phyloP scores from a whole-genome alignment of 306 rosid species.

The Dryas octopetala region DNA sequence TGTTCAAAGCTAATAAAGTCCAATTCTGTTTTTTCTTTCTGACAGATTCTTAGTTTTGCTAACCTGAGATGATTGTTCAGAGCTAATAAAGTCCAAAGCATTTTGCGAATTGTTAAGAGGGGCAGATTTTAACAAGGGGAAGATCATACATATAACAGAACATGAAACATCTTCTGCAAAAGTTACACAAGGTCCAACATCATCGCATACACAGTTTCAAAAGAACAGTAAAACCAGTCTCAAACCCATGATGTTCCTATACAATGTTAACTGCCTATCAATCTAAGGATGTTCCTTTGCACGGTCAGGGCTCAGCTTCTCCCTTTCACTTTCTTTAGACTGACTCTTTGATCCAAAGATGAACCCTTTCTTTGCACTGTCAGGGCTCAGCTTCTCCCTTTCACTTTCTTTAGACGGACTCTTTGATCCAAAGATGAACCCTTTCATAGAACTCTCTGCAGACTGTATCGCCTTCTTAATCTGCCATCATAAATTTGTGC shows the following conservation, averaged over 20 bases:
- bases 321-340: conserved; percentile 37
- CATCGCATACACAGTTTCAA: background rate
- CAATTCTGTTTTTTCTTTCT: too few species aligned
- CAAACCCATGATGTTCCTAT: conserved; percentile 30
- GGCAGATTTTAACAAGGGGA: background rate
- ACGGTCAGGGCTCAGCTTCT: conserved; percentile 36
- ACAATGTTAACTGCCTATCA: conserved; percentile 23
- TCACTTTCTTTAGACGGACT: conserved; percentile 41
- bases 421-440: conserved; percentile 60
- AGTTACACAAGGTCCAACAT: conserved; percentile 1
- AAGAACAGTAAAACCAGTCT: background rate
- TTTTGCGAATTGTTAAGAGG: background rate
- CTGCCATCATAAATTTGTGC: conserved; percentile 43
- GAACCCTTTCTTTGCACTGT: conserved; percentile 52
- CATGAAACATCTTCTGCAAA: conserved; percentile 7
- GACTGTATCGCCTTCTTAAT: conserved; percentile 63
- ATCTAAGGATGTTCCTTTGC: conserved; percentile 50
- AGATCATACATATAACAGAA: background rate
- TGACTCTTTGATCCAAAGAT: conserved; percentile 59
- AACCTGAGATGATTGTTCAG: background rate
- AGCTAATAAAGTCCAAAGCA: background rate
- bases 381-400: conserved; percentile 33
- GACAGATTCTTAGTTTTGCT: too few species aligned
- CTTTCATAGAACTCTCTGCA: conserved; percentile 60
- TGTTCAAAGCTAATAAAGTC: too few species aligned